phyloP scores from a whole-genome alignment of 2,329 filamentous ascomycete genomes.

The Orbilia brochopaga region DNA sequence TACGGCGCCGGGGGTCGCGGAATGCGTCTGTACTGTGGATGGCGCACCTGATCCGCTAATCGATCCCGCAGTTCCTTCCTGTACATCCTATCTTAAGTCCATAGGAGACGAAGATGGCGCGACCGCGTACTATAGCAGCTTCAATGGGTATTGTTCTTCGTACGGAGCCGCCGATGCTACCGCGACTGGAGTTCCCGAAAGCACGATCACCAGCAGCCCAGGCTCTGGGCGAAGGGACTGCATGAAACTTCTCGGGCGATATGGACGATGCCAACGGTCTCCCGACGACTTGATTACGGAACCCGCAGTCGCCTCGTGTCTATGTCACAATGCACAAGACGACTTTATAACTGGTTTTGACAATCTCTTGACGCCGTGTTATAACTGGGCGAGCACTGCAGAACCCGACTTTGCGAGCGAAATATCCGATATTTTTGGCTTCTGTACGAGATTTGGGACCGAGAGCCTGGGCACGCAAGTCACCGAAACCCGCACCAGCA shows the following conservation, averaged over 20 bases:
- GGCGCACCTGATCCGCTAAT: conserved; percentile 32
- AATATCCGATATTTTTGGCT: conserved; percentile 31
- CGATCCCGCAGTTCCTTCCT: conserved; percentile 24
- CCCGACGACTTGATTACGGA: conserved; percentile 39
- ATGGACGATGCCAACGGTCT: conserved; percentile 19
- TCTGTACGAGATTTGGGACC: conserved; percentile 38
- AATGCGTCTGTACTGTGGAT: conserved; percentile 35
- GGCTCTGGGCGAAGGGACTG: conserved; percentile 13
- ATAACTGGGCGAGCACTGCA: conserved; percentile 24
- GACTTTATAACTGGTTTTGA: conserved; percentile 38
- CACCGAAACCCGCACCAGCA: conserved; percentile 5
- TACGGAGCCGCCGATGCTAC: conserved; percentile 11
- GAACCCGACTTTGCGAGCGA: conserved; percentile 33
- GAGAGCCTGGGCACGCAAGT: conserved; percentile 5
- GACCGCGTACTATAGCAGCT: conserved; percentile 34
- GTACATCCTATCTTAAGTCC: conserved; percentile 20
- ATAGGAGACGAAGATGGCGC: conserved; percentile 5
- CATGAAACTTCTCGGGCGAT: conserved; percentile 14
- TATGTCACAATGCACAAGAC: conserved; percentile 26
- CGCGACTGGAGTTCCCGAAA: not conserved
- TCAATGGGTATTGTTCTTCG: conserved; percentile 39
- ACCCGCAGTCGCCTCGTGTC: conserved; percentile 33
- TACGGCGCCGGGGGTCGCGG: conserved; percentile 23
- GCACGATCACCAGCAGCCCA: conserved; percentile 4
- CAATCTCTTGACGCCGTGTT: conserved; percentile 24